Evolutionary conservation across 2,329 filamentous ascomycete species (phyloP).

Genomic region (Aspergillus sclerotialis): DNA sequence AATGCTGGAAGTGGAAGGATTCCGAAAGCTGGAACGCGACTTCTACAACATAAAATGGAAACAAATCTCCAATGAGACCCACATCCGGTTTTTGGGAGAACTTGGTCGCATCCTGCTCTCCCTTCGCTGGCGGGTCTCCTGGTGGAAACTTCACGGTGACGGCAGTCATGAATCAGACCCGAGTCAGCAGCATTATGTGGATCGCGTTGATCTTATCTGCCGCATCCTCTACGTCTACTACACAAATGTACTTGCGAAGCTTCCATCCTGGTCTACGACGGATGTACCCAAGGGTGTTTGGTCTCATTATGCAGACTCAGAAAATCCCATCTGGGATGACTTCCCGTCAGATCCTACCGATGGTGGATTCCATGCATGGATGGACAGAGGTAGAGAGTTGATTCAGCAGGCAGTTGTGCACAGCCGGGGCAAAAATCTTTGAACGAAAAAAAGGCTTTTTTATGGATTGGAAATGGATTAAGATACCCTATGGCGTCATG

Average conservation of each 20-base stretch:
- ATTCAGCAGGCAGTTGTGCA: constrained; percentile 35
- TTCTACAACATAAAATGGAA: constrained; percentile 43
- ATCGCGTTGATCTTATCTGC: constrained; percentile 35
- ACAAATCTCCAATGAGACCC: constrained; percentile 35
- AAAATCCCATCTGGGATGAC: constrained; percentile 35
- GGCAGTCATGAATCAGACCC: constrained; percentile 28
- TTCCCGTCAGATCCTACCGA: constrained; percentile 34
- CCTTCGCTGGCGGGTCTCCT: constrained; percentile 39
- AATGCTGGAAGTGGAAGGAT: constrained; percentile 41
- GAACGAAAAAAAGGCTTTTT: constrained; percentile 5
- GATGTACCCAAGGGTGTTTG: constrained; percentile 33
- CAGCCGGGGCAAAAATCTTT: constrained; percentile 21
- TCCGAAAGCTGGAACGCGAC: constrained; percentile 36
- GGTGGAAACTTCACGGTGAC: constrained; percentile 39
- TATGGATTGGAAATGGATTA: constrained; percentile 21
- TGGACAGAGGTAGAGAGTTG: constrained; percentile 31
- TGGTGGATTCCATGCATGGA: constrained; percentile 35
- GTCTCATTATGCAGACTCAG: constrained; percentile 37
- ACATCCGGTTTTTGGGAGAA: constrained; percentile 33
- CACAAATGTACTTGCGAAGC: constrained; percentile 35
- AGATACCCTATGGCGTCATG: constrained; percentile 30
- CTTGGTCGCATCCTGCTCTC: constrained; percentile 36
- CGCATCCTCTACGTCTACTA: constrained; percentile 42
- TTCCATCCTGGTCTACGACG: constrained; percentile 31
- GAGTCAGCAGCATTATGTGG: constrained; percentile 32